Conservation (phyloP, 2,329 filamentous ascomycete genomes). For the Cladosporium oxysporum region DNA sequence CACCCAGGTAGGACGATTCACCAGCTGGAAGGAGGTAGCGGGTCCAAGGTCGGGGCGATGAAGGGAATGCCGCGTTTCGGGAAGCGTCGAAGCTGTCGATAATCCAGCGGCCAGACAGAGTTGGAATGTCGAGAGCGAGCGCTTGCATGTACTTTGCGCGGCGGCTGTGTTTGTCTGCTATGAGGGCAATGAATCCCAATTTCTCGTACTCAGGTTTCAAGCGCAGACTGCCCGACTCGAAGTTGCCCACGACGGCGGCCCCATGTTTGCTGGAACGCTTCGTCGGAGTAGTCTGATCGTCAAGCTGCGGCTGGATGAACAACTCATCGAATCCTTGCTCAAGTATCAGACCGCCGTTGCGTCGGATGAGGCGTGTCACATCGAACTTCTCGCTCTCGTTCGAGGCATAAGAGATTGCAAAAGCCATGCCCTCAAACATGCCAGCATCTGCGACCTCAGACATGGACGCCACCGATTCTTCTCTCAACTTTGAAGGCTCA, state of each 20-base stretch:
- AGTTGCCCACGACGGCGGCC: background rate
- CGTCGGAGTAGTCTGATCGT: conserved; percentile 28
- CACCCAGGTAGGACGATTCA: conserved; percentile 72
- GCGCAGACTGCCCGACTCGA: conserved; percentile 27
- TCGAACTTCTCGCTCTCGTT: conserved; percentile 58
- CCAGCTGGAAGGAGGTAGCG: conserved; percentile 86
- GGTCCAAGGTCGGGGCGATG: conserved; percentile 63
- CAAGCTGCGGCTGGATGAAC: conserved; percentile 58
- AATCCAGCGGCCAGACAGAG: conserved; percentile 80
- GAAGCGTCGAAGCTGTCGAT: conserved; percentile 61
- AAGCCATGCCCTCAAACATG: conserved; percentile 79
- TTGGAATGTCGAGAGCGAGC: conserved; percentile 83
- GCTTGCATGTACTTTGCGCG: conserved; percentile 94
- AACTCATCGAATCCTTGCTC: conserved; percentile 77
- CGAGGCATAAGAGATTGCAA: conserved; percentile 75
- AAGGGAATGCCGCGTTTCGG: conserved; percentile 21
- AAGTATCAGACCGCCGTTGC: conserved; percentile 72
- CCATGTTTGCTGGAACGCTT: conserved; percentile 30
- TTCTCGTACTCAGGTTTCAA: conserved; percentile 55
- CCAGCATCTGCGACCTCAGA: conserved; percentile 31
- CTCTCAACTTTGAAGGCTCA: conserved; percentile 29
- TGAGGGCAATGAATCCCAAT: conserved; percentile 78
- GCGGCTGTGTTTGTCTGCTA: conserved; percentile 82
- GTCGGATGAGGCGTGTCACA: conserved; percentile 64
- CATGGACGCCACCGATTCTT: conserved; percentile 29